These are phyloP conservation scores for Aspergillus cavernicola DNA, from an alignment of 495 filamentous ascomycete genomes.

Conservation along the genomic window DNA sequence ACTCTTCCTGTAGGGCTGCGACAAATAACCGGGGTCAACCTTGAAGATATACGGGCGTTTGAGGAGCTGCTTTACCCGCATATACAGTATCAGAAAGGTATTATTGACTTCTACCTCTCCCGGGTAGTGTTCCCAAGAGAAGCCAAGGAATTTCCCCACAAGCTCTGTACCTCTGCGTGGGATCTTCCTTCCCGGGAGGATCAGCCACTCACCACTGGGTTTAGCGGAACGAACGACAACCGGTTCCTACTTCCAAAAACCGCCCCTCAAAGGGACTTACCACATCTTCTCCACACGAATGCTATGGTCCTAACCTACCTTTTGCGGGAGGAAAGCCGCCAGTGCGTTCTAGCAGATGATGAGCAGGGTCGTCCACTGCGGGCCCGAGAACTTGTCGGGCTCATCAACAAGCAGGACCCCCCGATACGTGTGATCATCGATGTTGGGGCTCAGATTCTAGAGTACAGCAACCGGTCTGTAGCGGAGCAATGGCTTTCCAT, in stretches of 20 bases:
- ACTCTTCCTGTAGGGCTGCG: constrained; percentile 24
- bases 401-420: constrained; percentile 33
- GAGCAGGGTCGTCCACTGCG: neutral
- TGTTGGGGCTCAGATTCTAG: constrained; percentile 69
- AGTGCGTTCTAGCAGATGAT: constrained; percentile 23
- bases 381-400: constrained; percentile 44
- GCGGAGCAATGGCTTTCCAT: constrained; percentile 43
- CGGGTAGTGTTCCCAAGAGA: constrained; percentile 62
- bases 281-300: constrained; percentile 57
- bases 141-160: constrained; percentile 59
- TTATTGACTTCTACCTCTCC: constrained; percentile 63
- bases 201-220: constrained; percentile 54
- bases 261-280: constrained; percentile 53
- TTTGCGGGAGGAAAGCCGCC: constrained; percentile 51
- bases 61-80: constrained; percentile 45
- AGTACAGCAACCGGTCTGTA: constrained; percentile 53
- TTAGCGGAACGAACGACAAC: constrained; percentile 74
- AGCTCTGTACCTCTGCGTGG: constrained; percentile 67
- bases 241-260: constrained; percentile 51
- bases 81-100: constrained; percentile 47
- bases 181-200: constrained; percentile 51
- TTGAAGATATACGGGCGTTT: constrained; percentile 47
- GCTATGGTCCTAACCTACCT: constrained; percentile 57
- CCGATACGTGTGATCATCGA: constrained; percentile 62
- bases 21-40: constrained; percentile 54